Conservation (phyloP, 2,329 filamentous ascomycete species). For the Fusarium aywerte region DNA sequence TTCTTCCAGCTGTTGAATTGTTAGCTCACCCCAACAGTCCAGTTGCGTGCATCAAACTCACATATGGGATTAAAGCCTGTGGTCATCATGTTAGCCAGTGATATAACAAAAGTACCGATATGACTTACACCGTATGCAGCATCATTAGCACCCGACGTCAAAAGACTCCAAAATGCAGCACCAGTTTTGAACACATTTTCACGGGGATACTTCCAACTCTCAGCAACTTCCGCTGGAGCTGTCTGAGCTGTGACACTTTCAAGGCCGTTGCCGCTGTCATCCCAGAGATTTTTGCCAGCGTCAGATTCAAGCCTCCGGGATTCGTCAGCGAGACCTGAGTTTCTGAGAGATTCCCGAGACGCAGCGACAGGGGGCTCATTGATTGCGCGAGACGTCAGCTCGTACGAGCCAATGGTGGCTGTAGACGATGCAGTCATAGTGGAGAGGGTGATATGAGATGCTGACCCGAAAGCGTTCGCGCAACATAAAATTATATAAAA, state of each 20-base stretch:
- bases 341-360: neutral
- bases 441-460: neutral
- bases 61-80: constrained; percentile 60
- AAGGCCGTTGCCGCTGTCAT: constrained; percentile 5
- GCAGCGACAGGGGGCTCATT: constrained; percentile 10
- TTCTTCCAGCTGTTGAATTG: constrained; percentile 37
- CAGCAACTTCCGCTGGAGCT: constrained; percentile 1
- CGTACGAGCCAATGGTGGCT: constrained; percentile 33
- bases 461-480: constrained; percentile 17
- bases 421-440: constrained; percentile 32
- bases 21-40: neutral
- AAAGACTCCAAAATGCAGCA: constrained; percentile 67
- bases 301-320: constrained; percentile 4
- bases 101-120: neutral
- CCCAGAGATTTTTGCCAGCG: neutral
- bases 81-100: neutral
- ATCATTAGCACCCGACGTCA: constrained; percentile 69
- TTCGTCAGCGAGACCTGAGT: neutral
- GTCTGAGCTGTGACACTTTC: constrained; percentile 17
- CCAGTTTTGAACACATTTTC: constrained; percentile 60
- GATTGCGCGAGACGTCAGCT: constrained; percentile 28
- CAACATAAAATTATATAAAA: constrained; percentile 6
- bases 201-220: constrained; percentile 40
- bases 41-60: constrained; percentile 45
- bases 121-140: constrained; percentile 65